A percentile compares a stretch with the other conserved stretches of the same genome.
Evolutionary conservation across 768 basidiomycete species (phyloP).

Genomic region (Crepidotus variabilis): DNA sequence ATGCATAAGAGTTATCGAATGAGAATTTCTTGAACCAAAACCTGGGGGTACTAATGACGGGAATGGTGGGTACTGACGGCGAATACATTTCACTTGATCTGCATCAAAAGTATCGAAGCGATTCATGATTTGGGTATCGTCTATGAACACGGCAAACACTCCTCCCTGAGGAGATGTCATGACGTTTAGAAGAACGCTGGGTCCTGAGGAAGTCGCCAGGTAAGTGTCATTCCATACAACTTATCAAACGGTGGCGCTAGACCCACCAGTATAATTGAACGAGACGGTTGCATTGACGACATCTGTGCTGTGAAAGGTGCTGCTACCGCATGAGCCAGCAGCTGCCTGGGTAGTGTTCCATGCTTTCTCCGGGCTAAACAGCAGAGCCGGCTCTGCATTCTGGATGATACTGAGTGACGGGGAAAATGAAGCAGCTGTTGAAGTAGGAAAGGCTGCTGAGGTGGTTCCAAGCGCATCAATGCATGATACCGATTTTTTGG

Average conservation of each 20-base stretch:
- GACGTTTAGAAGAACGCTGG: slow-evolving; percentile 16
- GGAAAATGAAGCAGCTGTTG: slow-evolving; percentile 12
- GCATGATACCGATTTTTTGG: not conserved
- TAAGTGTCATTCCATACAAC: not conserved
- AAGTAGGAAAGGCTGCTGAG: slow-evolving; percentile 11
- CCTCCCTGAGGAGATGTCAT: slow-evolving; percentile 16
- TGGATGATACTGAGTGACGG: slow-evolving; percentile 7
- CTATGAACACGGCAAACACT: slow-evolving; percentile 14
- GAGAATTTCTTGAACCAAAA: not conserved
- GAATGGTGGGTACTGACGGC: not conserved
- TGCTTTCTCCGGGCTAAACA: slow-evolving; percentile 7
- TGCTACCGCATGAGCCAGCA: slow-evolving; percentile 3
- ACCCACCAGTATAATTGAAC: slow-evolving; percentile 18
- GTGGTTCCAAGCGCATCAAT: slow-evolving; percentile 16
- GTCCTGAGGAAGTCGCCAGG: slow-evolving; percentile 7
- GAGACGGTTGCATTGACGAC: slow-evolving; percentile 14
- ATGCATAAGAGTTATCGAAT: not conserved
- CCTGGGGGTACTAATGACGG: not conserved
- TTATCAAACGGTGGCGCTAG: not conserved
- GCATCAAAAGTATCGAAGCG: slow-evolving; percentile 13
- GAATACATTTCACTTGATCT: not conserved
- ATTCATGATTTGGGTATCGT: slow-evolving; percentile 14
- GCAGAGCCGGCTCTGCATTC: slow-evolving; percentile 2
- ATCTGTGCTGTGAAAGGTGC: slow-evolving; percentile 8
- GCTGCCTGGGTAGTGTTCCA: slow-evolving; percentile 10